Base-by-base conservation (phyloP, 2,329 filamentous ascomycete species). In the Calonectria pseudoturangicola region DNA sequence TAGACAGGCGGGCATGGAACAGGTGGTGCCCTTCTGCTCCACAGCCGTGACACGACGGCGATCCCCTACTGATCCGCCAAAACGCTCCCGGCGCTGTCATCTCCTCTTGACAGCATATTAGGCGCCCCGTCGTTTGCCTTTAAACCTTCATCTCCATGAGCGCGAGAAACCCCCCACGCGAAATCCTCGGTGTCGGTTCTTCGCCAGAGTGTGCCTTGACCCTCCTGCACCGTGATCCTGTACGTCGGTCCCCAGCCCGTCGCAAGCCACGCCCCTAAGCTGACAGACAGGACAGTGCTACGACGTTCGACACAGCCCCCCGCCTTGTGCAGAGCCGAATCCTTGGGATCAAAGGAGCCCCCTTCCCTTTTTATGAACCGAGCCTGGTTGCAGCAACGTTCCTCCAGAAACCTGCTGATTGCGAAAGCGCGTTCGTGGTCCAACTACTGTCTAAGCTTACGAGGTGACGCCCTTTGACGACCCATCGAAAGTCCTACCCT, bases 251-350 rank as follows among this genome's bases (percentile, higher is more conserved):
- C 33, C 54, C 54, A 60, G 58, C 28, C 50, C 58, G 58, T 25
- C 58, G 58, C 58, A 63, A 30, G 41, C 58, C 58, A 63, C 58
- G 54, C 33, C 41, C 28, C 47, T 25, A 45, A 67, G 69, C 69
- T 71, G 56, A 71, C 69, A 54, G 66, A 71, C 69, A 54, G 66
- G 56, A 71, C 69, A 54, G 66, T 28, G 69, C 48, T 43, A 66
- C 75, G 77, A 77, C 75, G 76, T 78, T 78, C 74, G 64, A 79
- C 78, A 76, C 78, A 79, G 78, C 78, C 78, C 72, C 73, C 77
- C 75, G 65, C 73, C 72, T 68, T 72, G 77, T 77, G 74, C 73
- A 72, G 73, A 68, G 54, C 41, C 21, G 68, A 60, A 33, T 27
- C 33, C 36, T 45, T 43, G 27, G 27, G 56, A 63, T 45, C 58